Evolutionary conservation across 2,329 filamentous ascomycete genomes (phyloP).

Genomic region (Metarhizium brunneum): DNA sequence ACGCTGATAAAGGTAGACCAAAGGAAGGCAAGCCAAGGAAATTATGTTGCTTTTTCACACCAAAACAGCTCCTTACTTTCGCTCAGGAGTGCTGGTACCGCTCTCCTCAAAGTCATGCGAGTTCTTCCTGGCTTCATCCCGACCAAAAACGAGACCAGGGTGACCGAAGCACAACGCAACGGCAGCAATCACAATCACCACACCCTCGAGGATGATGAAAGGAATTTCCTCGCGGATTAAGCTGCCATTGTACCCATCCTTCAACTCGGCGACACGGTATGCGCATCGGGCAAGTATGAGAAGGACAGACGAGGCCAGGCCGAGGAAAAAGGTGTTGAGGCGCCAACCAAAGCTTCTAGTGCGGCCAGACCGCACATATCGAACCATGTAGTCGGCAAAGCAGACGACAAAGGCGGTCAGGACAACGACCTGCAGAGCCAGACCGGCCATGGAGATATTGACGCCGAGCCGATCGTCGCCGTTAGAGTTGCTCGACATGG

Average conservation of each 20-base stretch:
- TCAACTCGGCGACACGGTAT: conserved; percentile 58
- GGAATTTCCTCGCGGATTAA: conserved; percentile 43
- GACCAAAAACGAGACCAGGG: conserved; percentile 30
- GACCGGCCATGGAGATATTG: conserved; percentile 37
- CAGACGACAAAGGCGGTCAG: conserved; percentile 40
- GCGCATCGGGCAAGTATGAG: conserved; percentile 53
- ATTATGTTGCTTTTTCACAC: not conserved
- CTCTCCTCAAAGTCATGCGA: conserved; percentile 19
- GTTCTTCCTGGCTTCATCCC: conserved; percentile 6
- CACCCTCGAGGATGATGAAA: conserved; percentile 45
- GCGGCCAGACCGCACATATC: conserved; percentile 25
- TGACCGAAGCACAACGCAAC: conserved; percentile 29
- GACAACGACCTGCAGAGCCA: conserved; percentile 49
- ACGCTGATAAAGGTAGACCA: not conserved
- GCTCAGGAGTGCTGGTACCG: not conserved
- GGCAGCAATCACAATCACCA: conserved; percentile 27
- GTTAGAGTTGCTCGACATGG: conserved; percentile 33
- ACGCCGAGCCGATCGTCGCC: conserved; percentile 29
- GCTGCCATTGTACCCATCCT: conserved; percentile 48
- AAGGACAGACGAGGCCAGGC: conserved; percentile 43
- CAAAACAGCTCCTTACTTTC: not conserved
- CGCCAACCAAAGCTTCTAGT: conserved; percentile 17
- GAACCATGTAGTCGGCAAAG: conserved; percentile 41
- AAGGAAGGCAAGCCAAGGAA: not conserved
- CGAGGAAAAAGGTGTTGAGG: conserved; percentile 38